Base-by-base conservation (phyloP, 192 early-diverging fungal genomes). In the Rhizophagus sp. region DNA sequence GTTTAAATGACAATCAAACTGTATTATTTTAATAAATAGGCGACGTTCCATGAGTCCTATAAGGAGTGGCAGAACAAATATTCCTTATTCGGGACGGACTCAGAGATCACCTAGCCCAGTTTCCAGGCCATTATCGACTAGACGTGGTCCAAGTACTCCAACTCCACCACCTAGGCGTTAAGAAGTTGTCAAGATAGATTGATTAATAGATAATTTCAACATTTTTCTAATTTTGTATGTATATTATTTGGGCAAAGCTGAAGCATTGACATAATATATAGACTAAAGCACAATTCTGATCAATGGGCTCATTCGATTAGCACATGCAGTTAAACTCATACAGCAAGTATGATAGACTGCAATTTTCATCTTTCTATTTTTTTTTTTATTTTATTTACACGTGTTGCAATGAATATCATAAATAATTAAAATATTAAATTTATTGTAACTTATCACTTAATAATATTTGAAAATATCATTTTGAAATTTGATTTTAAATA, bases 131-230 rank as follows among this genome's bases (percentile, higher is more conserved):
- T 24, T 76, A 11, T 33, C n/a, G 11, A 15, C 61, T 34, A 62
- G 75, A 24, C 75, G 75, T 36, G 75, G 75, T 24, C 75, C 75
- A 44, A 62, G 36, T 24, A 76, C 75, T 36, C 75, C 75, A 70
- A 66, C 50, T 4, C 50, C 50, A 52, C 50, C 50, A 57, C 50
- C 50, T 57, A 57, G 50, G 50, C 50, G 50, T 19, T 57, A 9
- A 57, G 49, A 50, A 50, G 49, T 50, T 10, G 7, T 7, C 41
- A 44, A 44, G 44, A 47, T 47, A 47, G 44, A 47, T 47, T 47
- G 39, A 41, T 41, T 41, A 41, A 47, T 47, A 47, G 44, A 47
- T 57, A 57, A 5, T 57, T 19, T 19, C 15, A 17, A 50, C 13
- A 50, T 15, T 50, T 49, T 49, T 15, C 50, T 17, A 5, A 57